Evolutionary conservation across 1,284 basidiomycete species (phyloP), one percentile per base, ranked within the genome.

Genomic region (Cerrena zonata): DNA sequence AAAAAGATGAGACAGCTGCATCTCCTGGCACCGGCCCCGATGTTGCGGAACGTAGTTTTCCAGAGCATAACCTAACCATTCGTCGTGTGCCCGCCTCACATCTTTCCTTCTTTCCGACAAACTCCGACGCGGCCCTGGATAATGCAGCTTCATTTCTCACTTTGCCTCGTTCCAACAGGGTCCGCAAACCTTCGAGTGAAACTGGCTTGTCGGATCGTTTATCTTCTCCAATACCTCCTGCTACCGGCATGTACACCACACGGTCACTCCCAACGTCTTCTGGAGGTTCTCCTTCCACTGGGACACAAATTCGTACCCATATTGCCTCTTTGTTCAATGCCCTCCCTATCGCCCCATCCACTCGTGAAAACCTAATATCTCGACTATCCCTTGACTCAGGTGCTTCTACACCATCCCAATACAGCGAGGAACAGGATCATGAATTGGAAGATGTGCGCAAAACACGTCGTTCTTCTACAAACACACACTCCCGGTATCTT

Each of bases 371-470:
- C 10, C 41, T 64, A 36, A 55, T 53, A n/a, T 50, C 58, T 11
- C 58, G 64, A 2, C 53, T 64, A 15, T 64, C 64, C 2, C 52
- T 61, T 21, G 65, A 66, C 19, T 66, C 64, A n/a, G 51, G 45
- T 13, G 58, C 63, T 30, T 63, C 60, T 12, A 61, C 61, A 10
- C 58, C 61, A 12, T 63, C 60, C 3, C 63, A 58, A 30, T 54
- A 53, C n/a, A 66, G 63, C 55, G 65, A 66, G 21, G 65, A 67
- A 12, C 55, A 60, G 23, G 62, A 65, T 22, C 65, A 65, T 52
- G 65, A 67, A 51, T 49, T 67, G 53, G 61, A 60, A 22, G 58
- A 64, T 37, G 60, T 67, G 26, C 53, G 55, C 43, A 15, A 47
- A 7, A 21, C 46, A 21, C 49, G 53, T 2, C 22, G 43, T 10